These are phyloP conservation scores for Orobanche coerulescens DNA, from an alignment of 257 asterid genomes.

Conservation along the genomic window DNA sequence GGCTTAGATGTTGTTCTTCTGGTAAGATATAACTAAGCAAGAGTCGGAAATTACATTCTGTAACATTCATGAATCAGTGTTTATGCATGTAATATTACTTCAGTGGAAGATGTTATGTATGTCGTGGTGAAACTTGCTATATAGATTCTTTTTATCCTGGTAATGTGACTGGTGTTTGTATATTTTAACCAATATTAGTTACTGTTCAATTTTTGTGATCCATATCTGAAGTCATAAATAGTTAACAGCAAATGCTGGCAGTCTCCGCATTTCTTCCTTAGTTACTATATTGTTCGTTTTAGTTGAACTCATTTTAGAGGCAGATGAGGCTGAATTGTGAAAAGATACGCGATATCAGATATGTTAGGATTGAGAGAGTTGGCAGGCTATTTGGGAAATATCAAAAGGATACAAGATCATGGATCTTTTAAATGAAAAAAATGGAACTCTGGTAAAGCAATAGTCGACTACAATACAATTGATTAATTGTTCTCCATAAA, in stretches of 20 bases:
- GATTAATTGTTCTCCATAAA: background rate
- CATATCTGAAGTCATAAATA: conserved; percentile 12
- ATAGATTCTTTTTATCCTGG: background rate
- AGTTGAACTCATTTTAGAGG: conserved; percentile 6
- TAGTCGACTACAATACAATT: background rate
- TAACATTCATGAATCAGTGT: conserved; percentile 3
- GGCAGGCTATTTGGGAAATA: conserved; percentile 5
- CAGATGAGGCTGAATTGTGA: background rate
- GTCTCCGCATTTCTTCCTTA: conserved; percentile 6
- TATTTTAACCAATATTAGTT: background rate
- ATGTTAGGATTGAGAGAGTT: conserved; percentile 10
- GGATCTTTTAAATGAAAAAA: conserved; percentile 6
- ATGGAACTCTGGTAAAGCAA: background rate
- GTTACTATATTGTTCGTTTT: background rate
- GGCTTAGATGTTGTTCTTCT: too few species aligned
- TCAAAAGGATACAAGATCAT: conserved; percentile 1
- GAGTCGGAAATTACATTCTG: background rate
- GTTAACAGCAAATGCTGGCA: background rate
- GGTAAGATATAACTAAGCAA: background rate
- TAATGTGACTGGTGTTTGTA: background rate
- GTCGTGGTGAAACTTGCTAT: conserved; percentile 1
- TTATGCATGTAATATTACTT: conserved; percentile 9
- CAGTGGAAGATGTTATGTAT: conserved; percentile 1
- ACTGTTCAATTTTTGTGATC: conserved; percentile 5
- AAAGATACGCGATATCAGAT: background rate